A percentile compares a stretch with the other conserved stretches of the same genome.
These are phyloP conservation scores for Phoma herbarum DNA, from an alignment of 2,329 filamentous ascomycete species.

Conservation along the genomic window DNA sequence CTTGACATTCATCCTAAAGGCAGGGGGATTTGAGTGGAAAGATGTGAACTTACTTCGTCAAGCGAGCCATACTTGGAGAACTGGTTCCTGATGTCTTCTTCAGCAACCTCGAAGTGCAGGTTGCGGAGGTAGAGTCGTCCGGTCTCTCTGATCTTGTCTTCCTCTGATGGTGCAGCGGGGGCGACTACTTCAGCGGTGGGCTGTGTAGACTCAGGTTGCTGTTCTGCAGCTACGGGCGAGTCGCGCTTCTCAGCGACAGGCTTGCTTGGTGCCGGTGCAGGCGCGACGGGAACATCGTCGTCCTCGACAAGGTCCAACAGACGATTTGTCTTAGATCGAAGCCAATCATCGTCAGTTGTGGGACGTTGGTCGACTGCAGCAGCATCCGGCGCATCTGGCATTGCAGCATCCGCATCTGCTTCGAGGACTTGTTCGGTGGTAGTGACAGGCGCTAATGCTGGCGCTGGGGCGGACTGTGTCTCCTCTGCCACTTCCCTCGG, in stretches of 20 bases:
- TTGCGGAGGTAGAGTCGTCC: constrained; percentile 89
- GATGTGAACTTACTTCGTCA: constrained; percentile 77
- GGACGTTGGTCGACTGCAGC: constrained; percentile 48
- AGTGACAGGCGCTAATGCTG: constrained; percentile 6
- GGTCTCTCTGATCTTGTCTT: constrained; percentile 73
- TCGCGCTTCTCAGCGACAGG: constrained; percentile 24
- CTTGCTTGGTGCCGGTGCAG: constrained; percentile 15
- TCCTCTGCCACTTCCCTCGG: constrained; percentile 17
- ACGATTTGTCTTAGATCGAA: constrained; percentile 86
- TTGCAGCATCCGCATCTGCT: constrained; percentile 29
- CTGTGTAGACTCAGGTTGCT: constrained; percentile 7
- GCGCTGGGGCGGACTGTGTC: neutral
- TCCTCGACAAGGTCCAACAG: constrained; percentile 85
- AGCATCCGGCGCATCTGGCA: constrained; percentile 27
- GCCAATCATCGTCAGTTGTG: constrained; percentile 86
- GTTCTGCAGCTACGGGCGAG: constrained; percentile 22
- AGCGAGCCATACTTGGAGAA: constrained; percentile 79
- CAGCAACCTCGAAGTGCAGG: constrained; percentile 79
- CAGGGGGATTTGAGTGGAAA: constrained; percentile 27
- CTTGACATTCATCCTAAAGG: constrained; percentile 86
- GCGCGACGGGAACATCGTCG: constrained; percentile 59
- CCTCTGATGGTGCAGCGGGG: constrained; percentile 52
- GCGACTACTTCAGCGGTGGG: constrained; percentile 33
- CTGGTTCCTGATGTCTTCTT: constrained; percentile 76
- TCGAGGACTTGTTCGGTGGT: constrained; percentile 2